Base-by-base conservation (phyloP, 2,329 filamentous ascomycete genomes). In the Sclerotinia glacialis region DNA sequence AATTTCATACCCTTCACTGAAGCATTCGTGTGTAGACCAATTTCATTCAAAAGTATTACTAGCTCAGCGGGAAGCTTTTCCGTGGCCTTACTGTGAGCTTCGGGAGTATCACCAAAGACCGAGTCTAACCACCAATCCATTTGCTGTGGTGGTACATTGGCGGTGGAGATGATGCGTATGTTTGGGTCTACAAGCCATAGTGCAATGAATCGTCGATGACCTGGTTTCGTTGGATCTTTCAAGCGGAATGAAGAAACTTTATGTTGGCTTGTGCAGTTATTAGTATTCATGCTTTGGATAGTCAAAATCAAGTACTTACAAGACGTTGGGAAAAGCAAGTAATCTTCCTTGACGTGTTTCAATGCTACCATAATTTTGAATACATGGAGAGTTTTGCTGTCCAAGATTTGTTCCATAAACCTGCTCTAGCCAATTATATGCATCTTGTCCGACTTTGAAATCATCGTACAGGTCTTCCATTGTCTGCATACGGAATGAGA, bases 121-220 rank as follows among this genome's bases (percentile, higher is more conserved):
- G 34, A 63, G 12, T 78, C 74, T 0, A 67, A 65, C 74, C 76
- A 80, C 83, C 83, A 85, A 3, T 80, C 76, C 31, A 78, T 72
- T 67, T 79, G 80, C 71, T 85, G 83, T 2, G 82, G 82, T 1
- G 83, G 82, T 0, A 85, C 78, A 66, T 85, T 83, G 0, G 79
- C 78, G 0, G 81, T 83, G 3, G 78, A 86, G 12, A 84, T 78
- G 59, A 88, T 79, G 8, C 80, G 79, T 6, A 77, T 71, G 40
- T 80, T 72, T 0, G 86, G 86, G 69, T 89, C 85, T 2, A 89
- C 81, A 2, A 89, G 79, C 73, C 83, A 88, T 49, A 89, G 77
- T 0, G 82, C 83, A 0, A 88, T 76, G 65, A 88, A 82, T 69
- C 83, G 82, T 18, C 83, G 78, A 71, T 87, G 82, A 2, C 86